Evolutionary conservation across 176 grass and related monocot genomes (phyloP), one percentile per base, ranked within the genome.

Genomic region (Miscanthus lutarioriparius): DNA sequence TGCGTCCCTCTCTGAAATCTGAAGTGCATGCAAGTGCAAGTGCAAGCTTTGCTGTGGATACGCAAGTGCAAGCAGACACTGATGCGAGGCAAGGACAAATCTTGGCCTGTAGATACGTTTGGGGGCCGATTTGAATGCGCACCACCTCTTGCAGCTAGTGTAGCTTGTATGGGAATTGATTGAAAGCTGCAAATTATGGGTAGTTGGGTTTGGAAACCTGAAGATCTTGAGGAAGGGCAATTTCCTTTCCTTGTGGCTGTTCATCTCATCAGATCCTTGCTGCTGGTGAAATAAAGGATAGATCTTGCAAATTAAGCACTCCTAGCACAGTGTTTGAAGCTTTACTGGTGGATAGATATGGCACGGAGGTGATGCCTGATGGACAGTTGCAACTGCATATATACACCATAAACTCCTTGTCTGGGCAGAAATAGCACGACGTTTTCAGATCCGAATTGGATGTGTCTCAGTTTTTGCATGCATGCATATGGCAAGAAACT

Each of bases 391-490:
- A 12, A 43, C 41, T 43, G 41, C 41, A 0, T 43, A 11, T 11
- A 41, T 41, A 11, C 11, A 9, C 41, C 41, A 43, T 11, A 0
- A 43, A 43, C 40, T 10, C 10, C 40, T 43, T 41, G 39, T 41
- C 25, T 66, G 32, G 43, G 48, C 41, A 75, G 25, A 82, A 69
- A 68, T 6, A 58, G 44, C 45, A 87, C 11, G 74, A 11, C 1
- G 32, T 49, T 13, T 59, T 80, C 72, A 70, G 64, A 82, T 82
- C 23, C 47, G 63, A 82, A 87, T 69, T 87, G 37, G 62, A 80
- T 40, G 28, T 19, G 28, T 19, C 33, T 19, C 40, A 28, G 48
- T 10, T 64, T 26, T 45, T 45, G 43, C 43, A 45, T 45, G 12
- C 43, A 45, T 14, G 43, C 36, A 37, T 37, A 5, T 7, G 36